phyloP scores from a whole-genome alignment of 73 alveolate genomes.

The Paramecium primaurelia region DNA sequence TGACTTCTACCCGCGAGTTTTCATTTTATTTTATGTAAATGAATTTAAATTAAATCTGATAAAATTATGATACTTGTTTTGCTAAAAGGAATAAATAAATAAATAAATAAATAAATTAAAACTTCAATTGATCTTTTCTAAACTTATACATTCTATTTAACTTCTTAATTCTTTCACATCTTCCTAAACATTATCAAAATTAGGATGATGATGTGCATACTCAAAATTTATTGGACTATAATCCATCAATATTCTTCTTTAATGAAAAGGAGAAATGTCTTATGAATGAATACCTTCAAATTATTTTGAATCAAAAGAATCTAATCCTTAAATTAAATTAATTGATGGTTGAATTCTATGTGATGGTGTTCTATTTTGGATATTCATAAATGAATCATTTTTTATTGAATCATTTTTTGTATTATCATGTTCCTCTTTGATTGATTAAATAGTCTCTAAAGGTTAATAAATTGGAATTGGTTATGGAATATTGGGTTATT shows the following conservation, averaged over 20 bases:
- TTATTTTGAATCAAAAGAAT: background rate
- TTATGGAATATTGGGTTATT: background rate
- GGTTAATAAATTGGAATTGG: background rate
- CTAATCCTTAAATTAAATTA: background rate
- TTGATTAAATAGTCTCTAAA: background rate
- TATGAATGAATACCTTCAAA: background rate
- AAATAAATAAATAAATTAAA: background rate
- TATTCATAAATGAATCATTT: background rate
- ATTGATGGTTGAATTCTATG: background rate
- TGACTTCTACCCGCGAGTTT: background rate
- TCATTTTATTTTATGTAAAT: background rate
- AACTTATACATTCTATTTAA: slow-evolving; percentile 2
- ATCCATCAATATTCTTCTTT: background rate
- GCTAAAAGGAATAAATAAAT: background rate
- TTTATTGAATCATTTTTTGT: slow-evolving; percentile 11
- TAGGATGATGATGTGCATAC: background rate
- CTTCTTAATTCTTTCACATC: background rate
- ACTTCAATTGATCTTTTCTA: background rate
- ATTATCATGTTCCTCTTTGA: slow-evolving; percentile 4
- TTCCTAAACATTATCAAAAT: background rate
- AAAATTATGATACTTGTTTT: background rate
- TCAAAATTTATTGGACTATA: slow-evolving; percentile 36
- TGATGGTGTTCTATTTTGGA: background rate
- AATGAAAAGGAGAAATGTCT: slow-evolving; percentile 33
- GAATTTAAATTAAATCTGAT: background rate